Evolutionary conservation across 257 asterid species (phyloP), one percentile per base, ranked within the genome.

Genomic region (Primulina huaijiensis): DNA sequence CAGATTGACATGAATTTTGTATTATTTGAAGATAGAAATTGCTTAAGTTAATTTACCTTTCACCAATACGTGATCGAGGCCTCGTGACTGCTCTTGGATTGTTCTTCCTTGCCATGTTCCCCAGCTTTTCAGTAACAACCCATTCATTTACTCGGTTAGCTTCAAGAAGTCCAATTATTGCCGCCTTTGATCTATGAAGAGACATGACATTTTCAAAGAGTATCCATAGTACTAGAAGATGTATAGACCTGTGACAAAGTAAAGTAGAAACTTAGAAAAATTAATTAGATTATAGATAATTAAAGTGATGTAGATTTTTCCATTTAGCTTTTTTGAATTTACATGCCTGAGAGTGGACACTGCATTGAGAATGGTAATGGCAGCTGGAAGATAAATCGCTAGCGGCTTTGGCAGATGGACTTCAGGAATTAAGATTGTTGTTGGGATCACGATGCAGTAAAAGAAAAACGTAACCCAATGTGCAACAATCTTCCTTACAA

Each of bases 381-480:
- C 78, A 63, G 97, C 96, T 62, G 98, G 98, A 60, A 92, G 88
- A 81, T 92, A 92, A 73, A 92, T 85, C 27, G 96, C 98, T 73
- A 90, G 70, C 19, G 92, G 86, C 75, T 84, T 86, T 25, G 96
- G 86, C 58, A 92, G 90, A 33, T 82, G 76, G 9, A 90, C 92
- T 73, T 92, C 97, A 25, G 98, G 96, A 58, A 90, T 86, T 64
- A 88, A 68, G 79, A 90, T 83, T 43, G 97, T 87, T 16, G 96
- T 90, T 7, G 95, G 98, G 77, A 92, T 84, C 23, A 92, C 88
- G 3, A 90, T 60, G 78, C 97, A 92, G 83, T 90, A 92, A 73
- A 92, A 84, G 93, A 90, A 87, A 79, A 90, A 92, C 72, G 97
- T 92, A 64, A 90, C 93, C 93, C 91, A 82, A 62, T 90, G 98